Evolutionary conservation across 495 filamentous ascomycete species (phyloP).

Genomic region (Friedmanniomyces simplex): DNA sequence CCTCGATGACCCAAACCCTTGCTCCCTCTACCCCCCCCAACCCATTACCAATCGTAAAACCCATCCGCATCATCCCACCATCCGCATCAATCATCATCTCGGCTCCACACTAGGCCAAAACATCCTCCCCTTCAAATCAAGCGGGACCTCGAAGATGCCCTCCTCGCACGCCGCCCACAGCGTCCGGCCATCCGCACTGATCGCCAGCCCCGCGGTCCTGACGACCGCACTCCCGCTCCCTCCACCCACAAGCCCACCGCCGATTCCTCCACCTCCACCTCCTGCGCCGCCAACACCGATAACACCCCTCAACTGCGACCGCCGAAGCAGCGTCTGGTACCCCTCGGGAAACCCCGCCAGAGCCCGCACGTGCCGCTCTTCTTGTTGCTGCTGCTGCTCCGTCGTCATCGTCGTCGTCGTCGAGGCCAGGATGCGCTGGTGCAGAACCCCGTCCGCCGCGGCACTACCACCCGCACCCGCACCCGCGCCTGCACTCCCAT

Average conservation of each 20-base stretch:
- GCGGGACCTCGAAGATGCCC: slow-evolving; percentile 30
- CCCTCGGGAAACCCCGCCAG: background rate
- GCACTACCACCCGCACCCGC: background rate
- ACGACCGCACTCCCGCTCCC: slow-evolving; percentile 22
- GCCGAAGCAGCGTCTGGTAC: slow-evolving; percentile 5
- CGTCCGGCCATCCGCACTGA: slow-evolving; percentile 31
- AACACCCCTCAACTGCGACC: background rate
- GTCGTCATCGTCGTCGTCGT: background rate
- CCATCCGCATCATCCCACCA: background rate
- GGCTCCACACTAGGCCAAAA: slow-evolving; percentile 24
- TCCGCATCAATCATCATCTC: no score
- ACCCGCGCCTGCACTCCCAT: slow-evolving; percentile 8
- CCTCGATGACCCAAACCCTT: no score
- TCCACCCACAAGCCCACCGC: no score
- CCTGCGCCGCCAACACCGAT: background rate
- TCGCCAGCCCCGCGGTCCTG: slow-evolving; percentile 32
- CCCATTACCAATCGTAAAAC: no score
- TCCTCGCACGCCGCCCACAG: slow-evolving; percentile 31
- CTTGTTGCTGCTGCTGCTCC: background rate
- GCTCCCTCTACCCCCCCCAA: no score
- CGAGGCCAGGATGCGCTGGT: background rate
- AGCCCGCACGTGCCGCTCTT: background rate
- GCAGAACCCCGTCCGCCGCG: background rate
- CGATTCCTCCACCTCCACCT: no score
- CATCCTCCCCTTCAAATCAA: slow-evolving; percentile 29